phyloP scores from a whole-genome alignment of 1,139 yeast genomes.

The Suhomyces anneliseae region DNA sequence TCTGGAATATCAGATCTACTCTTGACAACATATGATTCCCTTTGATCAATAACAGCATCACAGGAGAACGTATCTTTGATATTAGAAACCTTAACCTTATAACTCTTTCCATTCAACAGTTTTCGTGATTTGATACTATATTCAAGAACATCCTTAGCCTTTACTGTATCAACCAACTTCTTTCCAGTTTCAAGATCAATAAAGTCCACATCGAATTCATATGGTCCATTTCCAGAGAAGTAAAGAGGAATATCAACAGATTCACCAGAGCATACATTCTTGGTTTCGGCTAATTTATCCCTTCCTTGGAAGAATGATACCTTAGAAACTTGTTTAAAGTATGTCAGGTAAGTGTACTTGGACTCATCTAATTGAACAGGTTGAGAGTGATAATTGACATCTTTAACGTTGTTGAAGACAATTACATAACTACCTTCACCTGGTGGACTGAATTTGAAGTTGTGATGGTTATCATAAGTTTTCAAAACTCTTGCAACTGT shows the following conservation, averaged over 20 bases:
- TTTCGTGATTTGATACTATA: constrained; percentile 53
- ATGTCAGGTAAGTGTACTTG: constrained; percentile 49
- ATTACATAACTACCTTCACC: constrained; percentile 80
- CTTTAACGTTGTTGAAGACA: constrained; percentile 59
- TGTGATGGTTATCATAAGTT: constrained; percentile 25
- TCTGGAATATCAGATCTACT: constrained; percentile 23
- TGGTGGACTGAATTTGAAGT: constrained; percentile 72
- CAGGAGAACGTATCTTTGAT: constrained; percentile 77
- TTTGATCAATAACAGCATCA: constrained; percentile 43
- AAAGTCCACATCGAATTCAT: constrained; percentile 56
- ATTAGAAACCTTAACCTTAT: constrained; percentile 59
- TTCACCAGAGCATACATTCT: constrained; percentile 44
- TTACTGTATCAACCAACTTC: constrained; percentile 46
- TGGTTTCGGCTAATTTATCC: constrained; percentile 15
- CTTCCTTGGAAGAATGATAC: constrained; percentile 30
- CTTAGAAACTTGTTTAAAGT: constrained; percentile 51
- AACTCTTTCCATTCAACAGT: constrained; percentile 67
- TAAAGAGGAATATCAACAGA: constrained; percentile 47
- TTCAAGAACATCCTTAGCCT: constrained; percentile 42
- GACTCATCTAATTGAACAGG: constrained; percentile 35
- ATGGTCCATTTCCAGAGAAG: constrained; percentile 80
- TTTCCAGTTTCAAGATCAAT: constrained; percentile 37
- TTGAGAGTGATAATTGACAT: constrained; percentile 46
- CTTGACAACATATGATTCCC: constrained; percentile 40
- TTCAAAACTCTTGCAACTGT: constrained; percentile 24